Conservation (phyloP, 2,329 filamentous ascomycete genomes). For the Fusarium zealandicum region DNA sequence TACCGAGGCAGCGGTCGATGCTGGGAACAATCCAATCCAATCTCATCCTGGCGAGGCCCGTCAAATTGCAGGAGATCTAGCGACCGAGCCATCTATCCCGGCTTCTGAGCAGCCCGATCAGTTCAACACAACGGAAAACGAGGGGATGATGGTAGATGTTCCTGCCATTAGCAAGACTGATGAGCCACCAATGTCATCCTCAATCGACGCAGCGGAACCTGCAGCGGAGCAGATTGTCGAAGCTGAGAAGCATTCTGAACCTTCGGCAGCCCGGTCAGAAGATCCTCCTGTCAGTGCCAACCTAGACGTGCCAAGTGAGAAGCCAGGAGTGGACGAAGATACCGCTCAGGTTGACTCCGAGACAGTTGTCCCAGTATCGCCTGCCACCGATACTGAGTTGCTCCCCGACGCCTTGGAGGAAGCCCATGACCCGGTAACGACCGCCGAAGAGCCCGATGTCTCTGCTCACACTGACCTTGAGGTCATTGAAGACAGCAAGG, state of each 20-base stretch:
- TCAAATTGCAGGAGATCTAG: background rate
- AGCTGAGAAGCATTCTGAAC: background rate
- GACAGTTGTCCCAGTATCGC: background rate
- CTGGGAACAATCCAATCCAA: background rate
- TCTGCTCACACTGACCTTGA: background rate
- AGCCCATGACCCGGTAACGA: background rate
- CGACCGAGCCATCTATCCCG: background rate
- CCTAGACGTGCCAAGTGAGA: conserved; percentile 3
- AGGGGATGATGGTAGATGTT: background rate
- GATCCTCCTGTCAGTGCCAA: background rate
- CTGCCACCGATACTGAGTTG: background rate
- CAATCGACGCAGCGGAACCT: background rate
- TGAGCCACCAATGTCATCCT: background rate
- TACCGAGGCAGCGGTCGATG: conserved; percentile 1
- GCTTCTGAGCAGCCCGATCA: background rate
- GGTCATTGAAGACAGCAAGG: background rate
- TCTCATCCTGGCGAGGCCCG: background rate
- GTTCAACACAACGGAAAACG: background rate
- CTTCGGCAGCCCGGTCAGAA: background rate
- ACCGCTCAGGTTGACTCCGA: background rate
- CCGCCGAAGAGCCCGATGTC: background rate
- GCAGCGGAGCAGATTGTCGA: background rate
- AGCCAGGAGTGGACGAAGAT: background rate
- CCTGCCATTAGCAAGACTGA: background rate
- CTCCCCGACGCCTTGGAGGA: background rate